phyloP scores from a whole-genome alignment of 2,329 filamentous ascomycete genomes.

The Penicillium sp. region DNA sequence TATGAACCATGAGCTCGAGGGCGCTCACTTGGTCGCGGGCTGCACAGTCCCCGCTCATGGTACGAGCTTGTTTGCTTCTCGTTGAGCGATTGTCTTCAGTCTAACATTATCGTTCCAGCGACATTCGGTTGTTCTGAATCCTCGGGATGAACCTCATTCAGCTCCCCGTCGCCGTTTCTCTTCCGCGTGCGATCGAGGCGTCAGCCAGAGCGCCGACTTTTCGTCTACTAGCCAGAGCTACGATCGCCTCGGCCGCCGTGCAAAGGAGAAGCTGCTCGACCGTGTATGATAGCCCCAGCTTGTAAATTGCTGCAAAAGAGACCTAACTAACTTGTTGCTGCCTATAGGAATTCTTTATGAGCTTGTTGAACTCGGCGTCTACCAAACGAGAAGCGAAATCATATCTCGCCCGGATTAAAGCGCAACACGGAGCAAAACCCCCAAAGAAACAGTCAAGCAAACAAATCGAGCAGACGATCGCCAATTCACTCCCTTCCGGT shows the following conservation, averaged over 20 bases:
- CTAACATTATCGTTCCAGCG: slow-evolving; percentile 11
- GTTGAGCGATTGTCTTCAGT: background rate
- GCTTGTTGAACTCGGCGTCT: slow-evolving; percentile 83
- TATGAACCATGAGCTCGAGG: slow-evolving; percentile 42
- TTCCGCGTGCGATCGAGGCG: slow-evolving; percentile 24
- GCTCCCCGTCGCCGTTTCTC: slow-evolving; percentile 23
- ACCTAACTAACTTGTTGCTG: background rate
- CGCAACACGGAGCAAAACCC: slow-evolving; percentile 40
- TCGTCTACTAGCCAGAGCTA: slow-evolving; percentile 34
- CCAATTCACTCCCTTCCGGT: slow-evolving; percentile 44
- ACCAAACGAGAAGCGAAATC: slow-evolving; percentile 92
- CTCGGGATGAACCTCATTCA: slow-evolving; percentile 15
- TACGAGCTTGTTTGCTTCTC: slow-evolving; percentile 19
- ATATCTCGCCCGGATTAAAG: slow-evolving; percentile 84
- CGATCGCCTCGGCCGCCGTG: slow-evolving; percentile 43
- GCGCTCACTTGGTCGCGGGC: slow-evolving; percentile 38
- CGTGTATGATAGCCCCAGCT: slow-evolving; percentile 35
- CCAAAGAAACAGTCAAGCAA: slow-evolving; percentile 38
- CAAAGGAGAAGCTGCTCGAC: slow-evolving; percentile 51
- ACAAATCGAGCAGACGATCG: slow-evolving; percentile 24
- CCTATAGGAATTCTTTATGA: slow-evolving; percentile 78
- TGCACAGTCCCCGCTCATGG: slow-evolving; percentile 36
- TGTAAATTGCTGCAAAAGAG: slow-evolving; percentile 12
- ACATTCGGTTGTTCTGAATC: slow-evolving; percentile 27
- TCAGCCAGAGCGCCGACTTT: slow-evolving; percentile 37